Evolutionary conservation across 306 rosid species (phyloP).

Genomic region (Cyamopsis tetragonoloba): DNA sequence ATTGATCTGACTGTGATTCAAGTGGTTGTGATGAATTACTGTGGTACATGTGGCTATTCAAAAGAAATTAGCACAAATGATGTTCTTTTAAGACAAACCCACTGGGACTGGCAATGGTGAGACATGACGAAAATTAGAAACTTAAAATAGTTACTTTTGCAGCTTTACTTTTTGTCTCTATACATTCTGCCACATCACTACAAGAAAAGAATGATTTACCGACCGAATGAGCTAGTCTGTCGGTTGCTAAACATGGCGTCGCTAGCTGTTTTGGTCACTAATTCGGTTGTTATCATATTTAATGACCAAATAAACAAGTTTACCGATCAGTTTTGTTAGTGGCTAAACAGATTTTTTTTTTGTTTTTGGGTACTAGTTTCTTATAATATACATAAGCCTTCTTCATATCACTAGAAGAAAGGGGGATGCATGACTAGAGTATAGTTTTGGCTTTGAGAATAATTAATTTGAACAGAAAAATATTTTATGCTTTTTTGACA

Average conservation of each 20-base stretch:
- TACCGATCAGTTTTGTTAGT: too few relatives aligned
- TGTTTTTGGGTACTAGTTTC: too few relatives aligned
- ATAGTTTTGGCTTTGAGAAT: background rate
- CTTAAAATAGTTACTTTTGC: background rate
- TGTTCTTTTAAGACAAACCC: background rate
- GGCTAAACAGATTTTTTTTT: too few relatives aligned
- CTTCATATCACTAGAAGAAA: background rate
- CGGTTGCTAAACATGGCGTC: too few relatives aligned
- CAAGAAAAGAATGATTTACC: too few relatives aligned
- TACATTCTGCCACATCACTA: background rate
- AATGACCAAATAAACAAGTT: too few relatives aligned
- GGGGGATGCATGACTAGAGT: background rate
- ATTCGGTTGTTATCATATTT: too few relatives aligned
- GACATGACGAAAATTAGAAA: background rate
- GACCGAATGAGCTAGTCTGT: too few relatives aligned
- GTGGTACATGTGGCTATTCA: background rate
- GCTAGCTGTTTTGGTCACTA: too few relatives aligned
- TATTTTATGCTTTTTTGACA: background rate
- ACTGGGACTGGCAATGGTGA: conserved; percentile 2
- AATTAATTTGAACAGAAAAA: background rate
- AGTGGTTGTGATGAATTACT: too few relatives aligned
- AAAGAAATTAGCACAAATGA: background rate
- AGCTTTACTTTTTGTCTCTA: background rate
- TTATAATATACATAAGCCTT: too few relatives aligned
- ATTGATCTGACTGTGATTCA: background rate